Evolutionary conservation across 2,329 filamentous ascomycete genomes (phyloP).

Genomic region (Fusarium sp.): DNA sequence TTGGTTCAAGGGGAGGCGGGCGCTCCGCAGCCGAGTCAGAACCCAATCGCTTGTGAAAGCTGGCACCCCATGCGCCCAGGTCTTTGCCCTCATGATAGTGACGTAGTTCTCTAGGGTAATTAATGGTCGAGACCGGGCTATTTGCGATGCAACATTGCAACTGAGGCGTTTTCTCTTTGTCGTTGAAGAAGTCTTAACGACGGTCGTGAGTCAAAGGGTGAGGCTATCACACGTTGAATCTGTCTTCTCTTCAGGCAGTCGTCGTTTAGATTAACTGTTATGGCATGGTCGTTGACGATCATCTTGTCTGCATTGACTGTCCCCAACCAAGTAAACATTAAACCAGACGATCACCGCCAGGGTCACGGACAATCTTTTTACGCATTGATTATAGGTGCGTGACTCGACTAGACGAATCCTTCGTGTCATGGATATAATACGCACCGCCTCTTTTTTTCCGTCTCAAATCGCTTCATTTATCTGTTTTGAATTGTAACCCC

Average conservation of each 20-base stretch:
- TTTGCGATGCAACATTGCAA: conserved; percentile 34
- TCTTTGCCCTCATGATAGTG: conserved; percentile 18
- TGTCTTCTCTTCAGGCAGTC: not conserved
- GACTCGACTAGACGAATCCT: not conserved
- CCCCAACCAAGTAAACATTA: conserved; percentile 1
- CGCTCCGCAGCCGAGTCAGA: conserved; percentile 34
- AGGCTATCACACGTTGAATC: not conserved
- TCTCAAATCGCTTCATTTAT: not conserved
- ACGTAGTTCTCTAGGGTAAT: conserved; percentile 18
- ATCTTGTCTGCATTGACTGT: conserved; percentile 14
- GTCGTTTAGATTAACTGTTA: conserved; percentile 1
- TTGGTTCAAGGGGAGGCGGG: conserved; percentile 17
- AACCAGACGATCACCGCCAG: conserved; percentile 29
- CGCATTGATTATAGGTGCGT: not conserved
- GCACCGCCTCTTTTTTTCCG: not conserved
- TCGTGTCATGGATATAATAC: not conserved
- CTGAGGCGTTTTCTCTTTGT: not conserved
- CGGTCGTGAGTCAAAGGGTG: not conserved
- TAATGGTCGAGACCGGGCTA: not conserved
- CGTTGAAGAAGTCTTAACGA: not conserved
- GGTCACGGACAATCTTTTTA: conserved; percentile 6
- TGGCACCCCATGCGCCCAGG: not conserved
- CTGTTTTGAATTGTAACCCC: not conserved
- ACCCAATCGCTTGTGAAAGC: conserved; percentile 27
- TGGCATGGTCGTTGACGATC: conserved; percentile 9